Conservation (phyloP, 1,284 basidiomycete species). For the Sphagnurus paluster region DNA sequence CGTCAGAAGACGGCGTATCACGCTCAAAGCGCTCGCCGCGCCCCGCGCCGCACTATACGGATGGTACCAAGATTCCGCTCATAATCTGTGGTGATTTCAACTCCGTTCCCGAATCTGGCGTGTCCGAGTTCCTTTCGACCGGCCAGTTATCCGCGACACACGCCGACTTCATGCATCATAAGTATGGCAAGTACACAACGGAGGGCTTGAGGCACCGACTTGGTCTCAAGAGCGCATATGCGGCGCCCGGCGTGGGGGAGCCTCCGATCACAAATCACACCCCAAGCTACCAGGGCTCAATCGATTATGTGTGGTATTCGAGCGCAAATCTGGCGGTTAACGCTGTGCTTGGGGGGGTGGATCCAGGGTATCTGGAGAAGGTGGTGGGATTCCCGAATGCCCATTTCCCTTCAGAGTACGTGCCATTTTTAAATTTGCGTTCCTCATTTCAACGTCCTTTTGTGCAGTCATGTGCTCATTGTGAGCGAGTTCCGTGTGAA, state of each 20-base stretch:
- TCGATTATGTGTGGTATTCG: conserved; percentile 97
- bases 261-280: conserved; percentile 90
- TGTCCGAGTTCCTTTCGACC: conserved; percentile 88
- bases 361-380: conserved; percentile 84
- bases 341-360: conserved; percentile 87
- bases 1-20: conserved; percentile 17
- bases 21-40: conserved; percentile 38
- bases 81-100: conserved; percentile 97
- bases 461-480: conserved; percentile 62
- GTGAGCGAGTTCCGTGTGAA: conserved; percentile 75
- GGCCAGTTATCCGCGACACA: conserved; percentile 78
- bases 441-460: conserved; percentile 15
- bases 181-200: conserved; percentile 92
- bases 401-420: conserved; percentile 94
- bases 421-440: conserved; percentile 26
- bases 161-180: conserved; percentile 90
- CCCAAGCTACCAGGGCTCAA: conserved; percentile 78
- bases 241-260: conserved; percentile 48
- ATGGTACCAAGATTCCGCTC: conserved; percentile 87
- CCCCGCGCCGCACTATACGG: conserved; percentile 69
- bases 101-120: conserved; percentile 83
- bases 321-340: conserved; percentile 80
- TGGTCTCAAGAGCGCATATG: conserved; percentile 85
- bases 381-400: conserved; percentile 97
- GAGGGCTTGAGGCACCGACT: conserved; percentile 84